Evolutionary conservation across 2,329 filamentous ascomycete species (phyloP).

Genomic region (Amylocarpus encephaloides): DNA sequence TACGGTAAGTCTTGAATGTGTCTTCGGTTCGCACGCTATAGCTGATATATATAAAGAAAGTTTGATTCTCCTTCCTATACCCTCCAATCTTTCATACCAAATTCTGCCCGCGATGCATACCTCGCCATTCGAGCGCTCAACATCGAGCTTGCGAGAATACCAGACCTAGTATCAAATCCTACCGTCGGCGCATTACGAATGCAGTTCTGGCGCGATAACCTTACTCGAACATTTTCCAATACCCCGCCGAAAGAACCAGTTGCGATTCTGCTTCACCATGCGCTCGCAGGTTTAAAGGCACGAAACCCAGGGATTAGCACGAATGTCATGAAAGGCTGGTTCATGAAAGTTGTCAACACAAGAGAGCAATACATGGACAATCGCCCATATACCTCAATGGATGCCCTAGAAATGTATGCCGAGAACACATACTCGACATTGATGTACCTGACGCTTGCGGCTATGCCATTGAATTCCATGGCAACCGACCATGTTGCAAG

Average conservation of each 20-base stretch:
- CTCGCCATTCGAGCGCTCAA: slow-evolving; percentile 89
- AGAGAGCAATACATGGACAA: slow-evolving; percentile 80
- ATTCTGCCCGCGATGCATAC: slow-evolving; percentile 71
- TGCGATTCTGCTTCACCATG: slow-evolving; percentile 72
- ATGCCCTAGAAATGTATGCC: slow-evolving; percentile 76
- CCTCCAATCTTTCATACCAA: slow-evolving; percentile 77
- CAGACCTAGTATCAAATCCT: slow-evolving; percentile 83
- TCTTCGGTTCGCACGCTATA: background rate
- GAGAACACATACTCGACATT: slow-evolving; percentile 94
- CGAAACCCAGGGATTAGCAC: slow-evolving; percentile 35
- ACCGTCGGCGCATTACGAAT: slow-evolving; percentile 82
- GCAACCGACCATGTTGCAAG: slow-evolving; percentile 89
- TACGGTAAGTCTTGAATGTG: slow-evolving; percentile 25
- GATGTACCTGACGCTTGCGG: slow-evolving; percentile 78
- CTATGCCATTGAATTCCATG: slow-evolving; percentile 72
- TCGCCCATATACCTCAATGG: slow-evolving; percentile 68
- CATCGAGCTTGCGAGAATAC: slow-evolving; percentile 81
- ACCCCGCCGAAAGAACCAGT: slow-evolving; percentile 85
- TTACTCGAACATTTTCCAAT: slow-evolving; percentile 71
- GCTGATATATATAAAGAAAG: slow-evolving; percentile 45
- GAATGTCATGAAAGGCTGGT: slow-evolving; percentile 59
- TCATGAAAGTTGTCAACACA: slow-evolving; percentile 70
- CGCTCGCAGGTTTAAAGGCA: slow-evolving; percentile 55
- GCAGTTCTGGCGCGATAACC: slow-evolving; percentile 88
- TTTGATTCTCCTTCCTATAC: slow-evolving; percentile 87